A percentile compares a stretch with the other conserved stretches of the same genome.
These are phyloP conservation scores for Lactuca sativa DNA, from an alignment of 129 eudicot genomes.

Conservation along the genomic window DNA sequence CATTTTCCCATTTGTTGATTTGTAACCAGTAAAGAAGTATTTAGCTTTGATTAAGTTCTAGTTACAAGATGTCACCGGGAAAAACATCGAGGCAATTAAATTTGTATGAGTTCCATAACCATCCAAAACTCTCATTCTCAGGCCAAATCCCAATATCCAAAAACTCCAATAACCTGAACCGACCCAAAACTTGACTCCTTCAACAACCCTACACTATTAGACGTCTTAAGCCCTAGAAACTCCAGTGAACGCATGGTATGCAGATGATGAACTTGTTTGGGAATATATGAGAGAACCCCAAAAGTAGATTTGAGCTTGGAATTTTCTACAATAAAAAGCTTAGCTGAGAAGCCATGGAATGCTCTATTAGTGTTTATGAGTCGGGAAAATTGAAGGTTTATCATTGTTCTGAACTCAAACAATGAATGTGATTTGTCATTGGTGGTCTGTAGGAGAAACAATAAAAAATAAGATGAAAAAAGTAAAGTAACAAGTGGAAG, in stretches of 20 bases:
- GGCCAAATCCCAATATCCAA: constrained; percentile 98
- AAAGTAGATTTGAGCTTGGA: constrained; percentile 37
- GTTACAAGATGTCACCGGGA: constrained; percentile 55
- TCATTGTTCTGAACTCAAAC: constrained; percentile 61
- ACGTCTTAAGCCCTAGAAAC: constrained; percentile 65
- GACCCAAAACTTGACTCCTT: constrained; percentile 87
- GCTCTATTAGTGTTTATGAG: constrained; percentile 80
- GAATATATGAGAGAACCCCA: constrained; percentile 54
- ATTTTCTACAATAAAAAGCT: constrained; percentile 49
- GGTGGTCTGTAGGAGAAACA: constrained; percentile 10
- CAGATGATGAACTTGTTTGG: constrained; percentile 67
- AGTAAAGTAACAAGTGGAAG: not conserved
- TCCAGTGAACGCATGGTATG: constrained; percentile 89
- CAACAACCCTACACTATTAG: constrained; percentile 51
- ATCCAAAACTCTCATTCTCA: constrained; percentile 75
- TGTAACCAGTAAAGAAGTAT: constrained; percentile 64
- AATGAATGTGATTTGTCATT: constrained; percentile 49
- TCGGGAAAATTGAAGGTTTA: constrained; percentile 78
- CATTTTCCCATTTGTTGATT: constrained; percentile 74
- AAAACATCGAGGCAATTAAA: constrained; percentile 27
- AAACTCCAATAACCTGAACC: constrained; percentile 79
- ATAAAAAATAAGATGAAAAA: not conserved
- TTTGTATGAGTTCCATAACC: too few species aligned
- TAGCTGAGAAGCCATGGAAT: constrained; percentile 84
- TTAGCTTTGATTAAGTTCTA: constrained; percentile 77